phyloP scores from a whole-genome alignment of 1,284 basidiomycete species.

The Ustilago bromivora region DNA sequence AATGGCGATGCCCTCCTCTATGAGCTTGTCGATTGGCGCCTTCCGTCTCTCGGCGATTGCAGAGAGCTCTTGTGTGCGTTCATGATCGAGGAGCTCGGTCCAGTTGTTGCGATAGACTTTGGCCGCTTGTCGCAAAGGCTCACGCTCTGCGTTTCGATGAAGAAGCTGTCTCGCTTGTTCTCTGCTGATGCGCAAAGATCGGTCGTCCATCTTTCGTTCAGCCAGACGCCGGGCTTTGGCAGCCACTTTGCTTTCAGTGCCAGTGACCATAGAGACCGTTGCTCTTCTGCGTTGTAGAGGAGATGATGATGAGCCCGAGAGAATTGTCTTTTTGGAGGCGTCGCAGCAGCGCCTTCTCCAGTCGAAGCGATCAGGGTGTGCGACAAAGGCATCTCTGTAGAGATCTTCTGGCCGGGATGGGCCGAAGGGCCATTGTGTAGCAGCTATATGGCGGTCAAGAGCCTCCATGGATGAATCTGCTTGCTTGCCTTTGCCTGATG shows the following conservation, averaged over 20 bases:
- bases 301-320: slow-evolving; percentile 1
- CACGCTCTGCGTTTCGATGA: slow-evolving; percentile 32
- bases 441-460: slow-evolving; percentile 23
- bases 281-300: slow-evolving; percentile 34
- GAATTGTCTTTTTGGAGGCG: neutral
- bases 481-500: slow-evolving; percentile 1
- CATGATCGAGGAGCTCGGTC: slow-evolving; percentile 49
- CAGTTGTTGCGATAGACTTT: slow-evolving; percentile 50
- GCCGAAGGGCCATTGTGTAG: slow-evolving; percentile 32
- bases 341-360: slow-evolving; percentile 36
- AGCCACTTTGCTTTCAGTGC: slow-evolving; percentile 41
- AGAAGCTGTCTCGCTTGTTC: slow-evolving; percentile 28
- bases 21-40: slow-evolving; percentile 50
- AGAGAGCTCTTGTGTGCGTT: slow-evolving; percentile 52
- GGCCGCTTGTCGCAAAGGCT: slow-evolving; percentile 32
- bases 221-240: slow-evolving; percentile 33
- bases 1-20: slow-evolving; percentile 55
- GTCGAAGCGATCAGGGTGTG: slow-evolving; percentile 46
- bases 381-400: slow-evolving; percentile 47
- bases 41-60: slow-evolving; percentile 52
- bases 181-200: slow-evolving; percentile 38
- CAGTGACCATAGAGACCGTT: slow-evolving; percentile 35
- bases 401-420: slow-evolving; percentile 38
- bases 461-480: slow-evolving; percentile 18
- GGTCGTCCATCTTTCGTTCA: slow-evolving; percentile 51